These are phyloP conservation scores for Tylopilus plumbeoviolaceoides DNA, from an alignment of 768 basidiomycete genomes.

Conservation along the genomic window DNA sequence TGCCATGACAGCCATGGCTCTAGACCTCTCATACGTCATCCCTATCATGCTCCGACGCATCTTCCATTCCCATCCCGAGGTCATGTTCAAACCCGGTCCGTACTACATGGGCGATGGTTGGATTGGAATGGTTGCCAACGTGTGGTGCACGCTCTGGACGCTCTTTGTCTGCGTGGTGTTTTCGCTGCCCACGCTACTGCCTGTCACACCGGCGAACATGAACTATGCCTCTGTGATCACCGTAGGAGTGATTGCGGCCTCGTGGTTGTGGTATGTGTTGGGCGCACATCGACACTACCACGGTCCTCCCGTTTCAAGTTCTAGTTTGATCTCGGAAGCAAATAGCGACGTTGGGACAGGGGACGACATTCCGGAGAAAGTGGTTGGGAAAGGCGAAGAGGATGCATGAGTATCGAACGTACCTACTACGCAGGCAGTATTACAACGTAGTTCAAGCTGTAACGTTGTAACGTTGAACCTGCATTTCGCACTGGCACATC, in stretches of 20 bases:
- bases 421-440: no score
- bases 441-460: background rate
- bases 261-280: constrained; percentile 50
- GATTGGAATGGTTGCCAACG: constrained; percentile 42
- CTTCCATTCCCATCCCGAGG: constrained; percentile 53
- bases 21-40: constrained; percentile 54
- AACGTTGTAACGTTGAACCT: background rate
- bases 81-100: constrained; percentile 55
- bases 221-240: constrained; percentile 44
- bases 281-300: constrained; percentile 53
- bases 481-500: background rate
- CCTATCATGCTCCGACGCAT: constrained; percentile 50
- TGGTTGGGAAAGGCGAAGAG: background rate
- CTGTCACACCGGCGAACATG: constrained; percentile 47
- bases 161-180: constrained; percentile 45
- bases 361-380: constrained; percentile 6
- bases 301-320: constrained; percentile 52
- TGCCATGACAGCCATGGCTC: constrained; percentile 48
- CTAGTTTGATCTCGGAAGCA: constrained; percentile 36
- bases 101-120: constrained; percentile 55
- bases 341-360: background rate
- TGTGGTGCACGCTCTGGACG: constrained; percentile 45
- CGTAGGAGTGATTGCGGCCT: constrained; percentile 19
- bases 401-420: background rate
- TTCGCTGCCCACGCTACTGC: constrained; percentile 46